Base-by-base conservation (phyloP, 2,329 filamentous ascomycete species). In the Nothomitra cinnamomea region DNA sequence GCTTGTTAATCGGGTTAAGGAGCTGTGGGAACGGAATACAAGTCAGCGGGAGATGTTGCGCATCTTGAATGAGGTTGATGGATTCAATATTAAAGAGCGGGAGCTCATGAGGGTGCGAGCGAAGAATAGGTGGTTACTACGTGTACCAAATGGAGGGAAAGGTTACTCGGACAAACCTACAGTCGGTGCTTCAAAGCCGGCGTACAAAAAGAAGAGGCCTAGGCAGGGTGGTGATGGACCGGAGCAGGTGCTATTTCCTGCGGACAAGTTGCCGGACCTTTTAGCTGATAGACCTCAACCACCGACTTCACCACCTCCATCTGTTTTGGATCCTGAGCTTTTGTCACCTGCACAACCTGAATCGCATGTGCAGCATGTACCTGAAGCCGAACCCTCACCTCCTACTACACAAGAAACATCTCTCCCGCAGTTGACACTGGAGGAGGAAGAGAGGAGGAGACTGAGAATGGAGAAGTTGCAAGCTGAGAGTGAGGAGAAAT, bases 11-110 rank as follows among this genome's bases (percentile, higher is more conserved):
- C 78, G 86, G 28, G 75, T 90, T 56, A 81, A 80, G 62, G 77
- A 89, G 67, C 72, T 92, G 60, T 92, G 86, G 86, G 81, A 86
- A 64, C 72, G 71, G 60, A 92, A 90, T 62, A 73, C 79, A 13
- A 74, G 71, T 17, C 84, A 88, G 65, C 76, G 76, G 56, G 82
- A 88, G 58, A 92, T 92, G 78, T 71, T 88, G 54, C 71, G 74
- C 24, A 76, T 78, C 25, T 71, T 92, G 55, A 79, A 78, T 58
- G 75, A 79, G 19, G 28, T 32, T 4, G 84, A 89, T 63, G 86
- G 86, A 13, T 87, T 80, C 61, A 71, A 80, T 22, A 80, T 90
- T 61, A 85, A 80, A 58, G 74, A 83, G 58, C 74, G 82, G 8
- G 82, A 87, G 63, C 66, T 89, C 53, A 79, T 82, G 70, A 75